phyloP scores from a whole-genome alignment of 148 eudicot genomes.

The Salicornia ramosissima region DNA sequence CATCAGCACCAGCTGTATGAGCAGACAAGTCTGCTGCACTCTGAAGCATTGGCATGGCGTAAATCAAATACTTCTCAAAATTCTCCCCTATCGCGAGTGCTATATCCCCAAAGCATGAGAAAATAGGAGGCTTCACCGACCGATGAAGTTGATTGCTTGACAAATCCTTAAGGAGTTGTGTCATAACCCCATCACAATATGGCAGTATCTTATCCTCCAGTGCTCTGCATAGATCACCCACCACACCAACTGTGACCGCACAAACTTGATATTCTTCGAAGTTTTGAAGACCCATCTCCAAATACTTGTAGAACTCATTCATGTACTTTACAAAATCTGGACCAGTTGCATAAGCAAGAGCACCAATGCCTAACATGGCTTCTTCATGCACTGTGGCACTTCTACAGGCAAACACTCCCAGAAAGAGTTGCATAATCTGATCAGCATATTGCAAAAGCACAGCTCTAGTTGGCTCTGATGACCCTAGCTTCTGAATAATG shows the following conservation, averaged over 20 bases:
- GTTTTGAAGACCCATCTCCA: slow-evolving; percentile 96
- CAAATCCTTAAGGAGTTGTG: slow-evolving; percentile 83
- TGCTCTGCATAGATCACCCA: slow-evolving; percentile 88
- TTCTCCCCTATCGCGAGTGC: slow-evolving; percentile 88
- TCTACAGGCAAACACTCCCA: slow-evolving; percentile 77
- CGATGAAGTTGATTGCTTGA: slow-evolving; percentile 86
- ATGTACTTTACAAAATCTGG: slow-evolving; percentile 71
- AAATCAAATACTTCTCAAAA: slow-evolving; percentile 85
- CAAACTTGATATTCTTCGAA: slow-evolving; percentile 91
- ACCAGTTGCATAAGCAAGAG: slow-evolving; percentile 81
- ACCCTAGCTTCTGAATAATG: slow-evolving; percentile 78
- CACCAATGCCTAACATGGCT: slow-evolving; percentile 93
- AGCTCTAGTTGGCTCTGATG: slow-evolving; percentile 63
- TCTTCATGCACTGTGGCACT: slow-evolving; percentile 93
- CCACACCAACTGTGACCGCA: slow-evolving; percentile 90
- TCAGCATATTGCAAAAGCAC: slow-evolving; percentile 73
- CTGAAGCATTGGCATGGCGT: slow-evolving; percentile 96
- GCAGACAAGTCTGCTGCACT: slow-evolving; percentile 79
- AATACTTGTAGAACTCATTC: slow-evolving; percentile 73
- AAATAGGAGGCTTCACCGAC: slow-evolving; percentile 92
- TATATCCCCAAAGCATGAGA: slow-evolving; percentile 91
- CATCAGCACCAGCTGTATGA: slow-evolving; percentile 64
- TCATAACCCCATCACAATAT: slow-evolving; percentile 95
- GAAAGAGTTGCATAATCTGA: slow-evolving; percentile 76
- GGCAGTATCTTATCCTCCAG: slow-evolving; percentile 82